A percentile compares a stretch with the other conserved stretches of the same genome.
Evolutionary conservation across 2,329 filamentous ascomycete species (phyloP).

Genomic region (Onygenales sp.): DNA sequence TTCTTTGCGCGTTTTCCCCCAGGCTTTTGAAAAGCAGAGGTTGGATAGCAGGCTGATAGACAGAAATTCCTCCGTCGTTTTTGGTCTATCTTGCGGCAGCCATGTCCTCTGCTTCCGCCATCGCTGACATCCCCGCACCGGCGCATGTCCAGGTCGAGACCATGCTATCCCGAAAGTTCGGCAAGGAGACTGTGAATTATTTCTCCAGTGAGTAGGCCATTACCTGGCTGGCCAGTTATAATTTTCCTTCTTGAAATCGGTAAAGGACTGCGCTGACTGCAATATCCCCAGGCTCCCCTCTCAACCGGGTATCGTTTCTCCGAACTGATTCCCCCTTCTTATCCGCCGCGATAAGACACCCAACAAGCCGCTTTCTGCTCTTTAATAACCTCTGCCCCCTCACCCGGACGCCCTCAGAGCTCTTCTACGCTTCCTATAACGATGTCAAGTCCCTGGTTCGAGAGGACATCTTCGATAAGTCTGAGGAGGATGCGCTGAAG

Average conservation of each 20-base stretch:
- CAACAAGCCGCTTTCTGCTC: constrained; percentile 56
- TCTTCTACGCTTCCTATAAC: constrained; percentile 59
- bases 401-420: constrained; percentile 47
- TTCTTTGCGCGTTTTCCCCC: too few species aligned
- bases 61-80: background rate
- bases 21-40: background rate
- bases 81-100: background rate
- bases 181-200: constrained; percentile 42
- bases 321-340: constrained; percentile 39
- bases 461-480: constrained; percentile 56
- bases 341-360: constrained; percentile 38
- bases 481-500: constrained; percentile 64
- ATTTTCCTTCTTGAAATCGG: background rate
- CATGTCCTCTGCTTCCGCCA: constrained; percentile 3
- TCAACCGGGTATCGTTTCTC: constrained; percentile 42
- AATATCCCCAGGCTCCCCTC: constrained; percentile 31
- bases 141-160: constrained; percentile 51
- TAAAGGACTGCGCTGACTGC: background rate
- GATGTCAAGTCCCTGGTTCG: constrained; percentile 66
- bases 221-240: background rate
- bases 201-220: constrained; percentile 33
- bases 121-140: constrained; percentile 41
- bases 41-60: background rate
- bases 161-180: constrained; percentile 40
- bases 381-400: constrained; percentile 73